These are phyloP conservation scores for Leccinum ambiguum DNA, from an alignment of 1,284 basidiomycete genomes.

Conservation along the genomic window DNA sequence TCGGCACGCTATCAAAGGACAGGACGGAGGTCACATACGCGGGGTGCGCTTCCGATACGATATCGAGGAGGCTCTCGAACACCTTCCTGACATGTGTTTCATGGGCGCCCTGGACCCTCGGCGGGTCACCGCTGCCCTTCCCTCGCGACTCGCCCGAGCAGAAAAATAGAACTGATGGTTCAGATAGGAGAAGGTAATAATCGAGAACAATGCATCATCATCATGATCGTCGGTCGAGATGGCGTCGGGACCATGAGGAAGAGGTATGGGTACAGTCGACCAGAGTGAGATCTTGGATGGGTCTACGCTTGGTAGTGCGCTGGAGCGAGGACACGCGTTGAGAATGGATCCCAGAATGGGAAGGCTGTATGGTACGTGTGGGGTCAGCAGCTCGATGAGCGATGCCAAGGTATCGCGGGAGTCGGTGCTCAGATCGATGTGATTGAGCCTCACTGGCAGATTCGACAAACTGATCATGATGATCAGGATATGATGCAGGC, in stretches of 20 bases:
- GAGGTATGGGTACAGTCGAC: neutral
- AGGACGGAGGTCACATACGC: constrained; percentile 10
- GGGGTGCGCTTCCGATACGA: constrained; percentile 7
- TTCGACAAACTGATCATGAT: neutral
- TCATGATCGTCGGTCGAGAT: neutral
- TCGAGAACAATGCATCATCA: too few species aligned
- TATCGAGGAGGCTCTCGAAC: constrained; percentile 13
- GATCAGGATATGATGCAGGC: too few species aligned
- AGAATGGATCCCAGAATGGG: constrained; percentile 18
- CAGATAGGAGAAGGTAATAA: too few species aligned
- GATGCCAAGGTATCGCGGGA: constrained; percentile 2
- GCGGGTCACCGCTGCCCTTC: neutral
- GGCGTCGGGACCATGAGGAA: neutral
- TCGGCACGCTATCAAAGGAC: neutral
- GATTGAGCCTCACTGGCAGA: constrained; percentile 7
- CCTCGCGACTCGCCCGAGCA: too few species aligned
- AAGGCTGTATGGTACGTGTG: constrained; percentile 18
- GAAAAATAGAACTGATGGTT: too few species aligned
- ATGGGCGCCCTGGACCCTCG: constrained; percentile 8
- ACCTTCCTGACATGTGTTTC: constrained; percentile 17
- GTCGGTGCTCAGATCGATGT: constrained; percentile 12
- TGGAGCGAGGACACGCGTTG: constrained; percentile 18
- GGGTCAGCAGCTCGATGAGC: constrained; percentile 16
- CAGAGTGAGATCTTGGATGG: neutral
- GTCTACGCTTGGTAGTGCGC: constrained; percentile 13